These are phyloP conservation scores for Dalbergia cultrata DNA, from an alignment of 306 rosid species.

Conservation along the genomic window DNA sequence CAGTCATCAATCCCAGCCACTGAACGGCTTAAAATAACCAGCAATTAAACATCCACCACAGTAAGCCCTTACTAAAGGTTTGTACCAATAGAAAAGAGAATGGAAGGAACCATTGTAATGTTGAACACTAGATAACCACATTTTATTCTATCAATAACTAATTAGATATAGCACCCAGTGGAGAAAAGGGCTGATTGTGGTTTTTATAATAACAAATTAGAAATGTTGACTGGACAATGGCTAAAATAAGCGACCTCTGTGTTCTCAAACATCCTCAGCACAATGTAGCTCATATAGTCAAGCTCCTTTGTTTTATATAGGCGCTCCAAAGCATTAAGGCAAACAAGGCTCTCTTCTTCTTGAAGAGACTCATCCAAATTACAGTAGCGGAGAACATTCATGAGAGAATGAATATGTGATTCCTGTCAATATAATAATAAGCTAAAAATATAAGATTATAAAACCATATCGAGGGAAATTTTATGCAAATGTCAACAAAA, in stretches of 20 bases:
- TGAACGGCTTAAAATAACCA: not conserved
- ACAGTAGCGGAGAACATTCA: slow-evolving; percentile 97
- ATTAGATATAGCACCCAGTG: slow-evolving; percentile 7
- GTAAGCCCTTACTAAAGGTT: not conserved
- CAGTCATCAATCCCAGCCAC: slow-evolving; percentile 10
- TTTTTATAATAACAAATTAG: not conserved
- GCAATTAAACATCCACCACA: not conserved
- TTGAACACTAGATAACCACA: not conserved
- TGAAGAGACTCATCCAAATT: slow-evolving; percentile 93
- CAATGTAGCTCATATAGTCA: slow-evolving; percentile 97
- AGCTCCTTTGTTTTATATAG: slow-evolving; percentile 88
- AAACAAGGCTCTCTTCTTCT: slow-evolving; percentile 89
- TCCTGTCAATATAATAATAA: slow-evolving; percentile 62
- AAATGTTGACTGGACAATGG: slow-evolving; percentile 18
- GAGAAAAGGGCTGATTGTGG: slow-evolving; percentile 7
- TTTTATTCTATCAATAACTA: slow-evolving; percentile 12
- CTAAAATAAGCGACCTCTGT: slow-evolving; percentile 71
- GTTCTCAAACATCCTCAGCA: slow-evolving; percentile 92
- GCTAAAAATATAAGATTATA: slow-evolving; percentile 8
- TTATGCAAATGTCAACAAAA: slow-evolving; percentile 1
- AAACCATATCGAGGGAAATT: slow-evolving; percentile 16
- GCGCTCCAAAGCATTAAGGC: slow-evolving; percentile 77
- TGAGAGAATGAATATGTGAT: slow-evolving; percentile 94
- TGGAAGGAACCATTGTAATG: not conserved
- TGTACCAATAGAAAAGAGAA: too few relatives aligned